Conservation (phyloP, 306 rosid species). For the Neltuma alba region DNA sequence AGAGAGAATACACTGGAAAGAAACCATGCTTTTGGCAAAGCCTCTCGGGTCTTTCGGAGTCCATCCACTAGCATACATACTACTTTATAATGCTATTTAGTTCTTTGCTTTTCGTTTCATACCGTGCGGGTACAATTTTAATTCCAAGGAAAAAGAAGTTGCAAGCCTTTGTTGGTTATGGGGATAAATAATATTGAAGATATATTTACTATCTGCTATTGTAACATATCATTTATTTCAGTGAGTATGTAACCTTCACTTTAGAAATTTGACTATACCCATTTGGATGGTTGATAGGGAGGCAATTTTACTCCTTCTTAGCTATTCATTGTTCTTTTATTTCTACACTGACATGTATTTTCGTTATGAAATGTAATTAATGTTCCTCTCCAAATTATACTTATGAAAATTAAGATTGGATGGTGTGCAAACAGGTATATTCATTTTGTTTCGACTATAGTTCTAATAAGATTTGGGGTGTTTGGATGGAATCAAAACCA, state of each 20-base stretch:
- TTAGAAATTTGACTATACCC: not conserved
- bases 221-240: slow-evolving; percentile 36
- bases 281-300: slow-evolving; percentile 13
- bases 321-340: not conserved
- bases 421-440: too few species aligned
- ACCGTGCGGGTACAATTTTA: not conserved
- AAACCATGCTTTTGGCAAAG: too few species aligned
- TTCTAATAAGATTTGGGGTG: too few species aligned
- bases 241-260: slow-evolving; percentile 33
- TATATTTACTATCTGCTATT: not conserved
- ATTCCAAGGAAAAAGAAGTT: not conserved
- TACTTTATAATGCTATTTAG: not conserved
- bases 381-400: not conserved
- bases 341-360: not conserved
- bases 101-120: not conserved
- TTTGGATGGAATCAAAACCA: too few species aligned
- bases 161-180: not conserved
- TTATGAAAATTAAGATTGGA: too few species aligned
- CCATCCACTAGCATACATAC: not conserved
- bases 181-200: not conserved
- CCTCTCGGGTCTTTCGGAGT: too few species aligned
- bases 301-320: not conserved
- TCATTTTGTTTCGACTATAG: too few species aligned
- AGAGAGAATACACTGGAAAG: too few species aligned
- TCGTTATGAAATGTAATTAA: not conserved